These are phyloP conservation scores for Zygoascus tannicola DNA, from an alignment of 805 yeast genomes.

Conservation along the genomic window DNA sequence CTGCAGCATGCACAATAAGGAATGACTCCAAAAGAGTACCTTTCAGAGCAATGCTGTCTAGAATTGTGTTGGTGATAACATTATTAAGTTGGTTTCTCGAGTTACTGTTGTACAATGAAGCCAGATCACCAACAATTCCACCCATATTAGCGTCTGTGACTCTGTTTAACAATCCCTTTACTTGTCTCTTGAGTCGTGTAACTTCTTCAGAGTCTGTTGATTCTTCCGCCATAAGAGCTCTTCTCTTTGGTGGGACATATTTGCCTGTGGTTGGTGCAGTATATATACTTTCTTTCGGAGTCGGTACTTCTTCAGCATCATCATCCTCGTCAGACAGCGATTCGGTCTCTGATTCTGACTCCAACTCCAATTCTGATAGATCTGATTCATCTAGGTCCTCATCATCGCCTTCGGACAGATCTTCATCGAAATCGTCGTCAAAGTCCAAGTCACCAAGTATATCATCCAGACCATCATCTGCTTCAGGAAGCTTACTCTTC, in stretches of 20 bases:
- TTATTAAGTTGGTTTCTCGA: conserved; percentile 78
- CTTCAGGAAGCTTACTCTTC: conserved; percentile 36
- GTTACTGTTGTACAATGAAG: conserved; percentile 49
- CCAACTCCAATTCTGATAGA: conserved; percentile 17
- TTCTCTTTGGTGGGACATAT: conserved; percentile 86
- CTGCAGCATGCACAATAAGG: conserved; percentile 67
- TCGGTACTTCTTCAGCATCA: conserved; percentile 18
- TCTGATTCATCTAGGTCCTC: conserved; percentile 12
- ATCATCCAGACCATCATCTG: conserved; percentile 76
- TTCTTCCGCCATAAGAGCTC: conserved; percentile 31
- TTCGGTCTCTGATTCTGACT: conserved; percentile 22
- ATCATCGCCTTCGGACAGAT: conserved; percentile 10
- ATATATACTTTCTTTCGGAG: conserved; percentile 59
- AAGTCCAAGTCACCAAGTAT: conserved; percentile 43
- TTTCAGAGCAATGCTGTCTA: conserved; percentile 56
- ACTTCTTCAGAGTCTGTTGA: conserved; percentile 36
- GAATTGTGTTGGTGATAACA: conserved; percentile 49
- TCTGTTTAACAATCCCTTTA: conserved; percentile 79
- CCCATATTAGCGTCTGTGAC: conserved; percentile 80
- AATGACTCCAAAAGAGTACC: conserved; percentile 69
- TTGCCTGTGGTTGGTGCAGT: conserved; percentile 34
- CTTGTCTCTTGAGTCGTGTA: conserved; percentile 43
- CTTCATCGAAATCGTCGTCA: conserved; percentile 4
- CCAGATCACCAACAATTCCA: conserved; percentile 60
- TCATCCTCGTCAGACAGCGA: background rate